Conservation (phyloP, 139 green algal genomes). For the Chlorella ohadii region DNA sequence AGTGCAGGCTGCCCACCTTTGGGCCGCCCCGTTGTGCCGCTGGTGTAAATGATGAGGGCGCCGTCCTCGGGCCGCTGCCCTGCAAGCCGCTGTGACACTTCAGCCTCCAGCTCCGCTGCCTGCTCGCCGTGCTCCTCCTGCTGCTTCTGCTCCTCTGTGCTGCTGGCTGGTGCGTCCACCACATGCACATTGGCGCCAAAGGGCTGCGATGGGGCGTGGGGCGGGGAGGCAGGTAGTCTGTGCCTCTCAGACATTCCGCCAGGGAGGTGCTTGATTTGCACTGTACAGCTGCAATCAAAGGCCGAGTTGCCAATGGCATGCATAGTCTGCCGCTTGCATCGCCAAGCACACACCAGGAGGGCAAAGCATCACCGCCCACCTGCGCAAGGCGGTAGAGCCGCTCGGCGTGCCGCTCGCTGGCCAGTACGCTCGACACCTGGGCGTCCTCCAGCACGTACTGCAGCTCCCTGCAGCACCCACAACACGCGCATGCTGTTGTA, state of each 20-base stretch:
- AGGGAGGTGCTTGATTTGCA: no score
- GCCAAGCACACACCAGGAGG: no score
- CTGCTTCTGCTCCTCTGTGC: neutral
- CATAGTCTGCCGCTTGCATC: no score
- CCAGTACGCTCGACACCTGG: conserved; percentile 59
- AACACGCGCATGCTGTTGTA: no score
- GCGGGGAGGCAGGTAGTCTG: neutral
- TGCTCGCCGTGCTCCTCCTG: neutral
- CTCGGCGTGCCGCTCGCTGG: conserved; percentile 23
- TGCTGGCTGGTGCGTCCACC: conserved; percentile 27
- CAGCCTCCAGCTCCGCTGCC: neutral
- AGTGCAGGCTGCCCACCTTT: conserved; percentile 85
- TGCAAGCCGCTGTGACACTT: conserved; percentile 3
- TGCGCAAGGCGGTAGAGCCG: conserved; percentile 41
- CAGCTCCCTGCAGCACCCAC: conserved; percentile 61
- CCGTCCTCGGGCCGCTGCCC: conserved; percentile 36
- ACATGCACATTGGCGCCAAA: conserved; percentile 39
- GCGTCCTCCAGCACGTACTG: conserved; percentile 86
- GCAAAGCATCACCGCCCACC: neutral
- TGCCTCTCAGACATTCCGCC: no score
- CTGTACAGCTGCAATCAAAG: no score
- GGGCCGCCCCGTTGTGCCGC: conserved; percentile 93
- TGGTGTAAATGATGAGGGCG: conserved; percentile 97
- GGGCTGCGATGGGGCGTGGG: neutral
- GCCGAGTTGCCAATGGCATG: no score